phyloP scores from a whole-genome alignment of 2,329 filamentous ascomycete species.

The Fusarium dlaminii region DNA sequence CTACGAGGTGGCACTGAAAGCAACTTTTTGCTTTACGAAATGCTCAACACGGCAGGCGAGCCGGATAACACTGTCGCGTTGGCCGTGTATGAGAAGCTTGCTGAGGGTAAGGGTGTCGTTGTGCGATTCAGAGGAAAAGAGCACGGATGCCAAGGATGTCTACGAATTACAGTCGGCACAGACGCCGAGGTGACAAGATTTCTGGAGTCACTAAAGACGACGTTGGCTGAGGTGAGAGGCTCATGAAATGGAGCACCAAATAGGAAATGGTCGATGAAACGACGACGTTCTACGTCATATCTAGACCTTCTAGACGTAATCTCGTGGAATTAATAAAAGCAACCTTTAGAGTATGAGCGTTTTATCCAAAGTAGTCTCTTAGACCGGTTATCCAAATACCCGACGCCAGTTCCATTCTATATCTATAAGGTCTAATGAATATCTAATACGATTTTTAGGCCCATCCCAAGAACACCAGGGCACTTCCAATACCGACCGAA shows the following conservation, averaged over 20 bases:
- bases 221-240: constrained; percentile 56
- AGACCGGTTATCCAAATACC: constrained; percentile 14
- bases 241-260: constrained; percentile 14
- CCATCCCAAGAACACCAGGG: constrained; percentile 33
- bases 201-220: constrained; percentile 70
- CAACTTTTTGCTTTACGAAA: constrained; percentile 93
- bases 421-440: constrained; percentile 29
- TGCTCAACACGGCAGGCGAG: constrained; percentile 75
- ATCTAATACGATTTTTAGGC: constrained; percentile 22
- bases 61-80: constrained; percentile 83
- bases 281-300: constrained; percentile 37
- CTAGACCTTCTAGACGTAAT: constrained; percentile 38
- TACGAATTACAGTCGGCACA: constrained; percentile 93
- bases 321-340: constrained; percentile 41
- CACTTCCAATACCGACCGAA: constrained; percentile 36
- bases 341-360: constrained; percentile 26
- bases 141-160: constrained; percentile 84
- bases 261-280: constrained; percentile 8
- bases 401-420: constrained; percentile 29
- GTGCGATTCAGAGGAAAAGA: constrained; percentile 95
- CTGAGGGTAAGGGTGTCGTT: constrained; percentile 87
- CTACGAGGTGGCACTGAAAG: constrained; percentile 82
- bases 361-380: constrained; percentile 22
- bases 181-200: constrained; percentile 85
- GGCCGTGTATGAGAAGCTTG: constrained; percentile 83